Evolutionary conservation across 345 rosid species (phyloP), one percentile per base, ranked within the genome.

Genomic region (Citrus trifoliata): DNA sequence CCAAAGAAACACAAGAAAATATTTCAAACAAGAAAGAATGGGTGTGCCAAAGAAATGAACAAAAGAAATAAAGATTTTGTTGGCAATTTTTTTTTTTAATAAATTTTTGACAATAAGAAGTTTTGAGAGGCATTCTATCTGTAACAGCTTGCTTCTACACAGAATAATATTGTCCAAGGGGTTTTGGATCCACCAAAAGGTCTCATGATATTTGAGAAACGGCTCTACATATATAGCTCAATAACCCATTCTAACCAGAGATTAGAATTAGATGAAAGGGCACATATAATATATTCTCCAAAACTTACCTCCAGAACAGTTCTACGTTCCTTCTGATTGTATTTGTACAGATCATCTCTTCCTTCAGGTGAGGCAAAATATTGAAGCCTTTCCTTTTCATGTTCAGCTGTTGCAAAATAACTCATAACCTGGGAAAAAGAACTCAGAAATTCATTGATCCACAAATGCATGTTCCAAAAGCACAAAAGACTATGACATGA

Each of bases 361-460:
- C 99, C 99, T 84, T 96, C 97, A 71, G 98, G 78, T 33, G 98
- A 96, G 59, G 87, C 87, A 83, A 96, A 96, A 85, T 94, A 93
- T 78, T 88, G 88, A 78, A 96, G 97, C 80, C 92, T 93, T 77
- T 94, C 97, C 86, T 81, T 93, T 83, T 96, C 98, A 79, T 90
- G 94, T 78, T 88, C 82, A 46, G 95, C 94, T 82, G 90, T 85
- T 35, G 99, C 95, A 80, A 85, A 94, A 85, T 80, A 91, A 89
- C 97, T 92, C 97, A 94, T 93, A 58, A 94, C 93, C 98, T 96
- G 82, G 10, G 76, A 48, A 75, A 53, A 51, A 48, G 10, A 2
- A 42, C 42, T 79, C 71, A 84, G 48, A 24, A 65, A 40, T 21
- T 65, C 79, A 24, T 19, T 21, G 55, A 71, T 40, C 37, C 46